Percentiles rank a stretch among this genome's conserved stretches.
These are phyloP conservation scores for Sugiyamaella chiloensis DNA, from an alignment of 805 yeast species.

Conservation along the genomic window DNA sequence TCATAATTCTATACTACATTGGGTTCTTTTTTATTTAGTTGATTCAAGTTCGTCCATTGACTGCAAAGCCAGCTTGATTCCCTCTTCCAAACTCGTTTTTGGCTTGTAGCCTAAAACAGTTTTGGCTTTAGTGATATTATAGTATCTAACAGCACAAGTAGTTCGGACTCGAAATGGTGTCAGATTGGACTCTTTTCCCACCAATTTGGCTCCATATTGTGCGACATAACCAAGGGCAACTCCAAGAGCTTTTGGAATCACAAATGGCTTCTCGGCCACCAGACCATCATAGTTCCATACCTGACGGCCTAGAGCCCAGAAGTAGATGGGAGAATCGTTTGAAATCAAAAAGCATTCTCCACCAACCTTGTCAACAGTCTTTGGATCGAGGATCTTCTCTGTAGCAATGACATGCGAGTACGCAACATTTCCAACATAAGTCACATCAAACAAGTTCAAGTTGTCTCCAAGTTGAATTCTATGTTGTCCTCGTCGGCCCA, in stretches of 20 bases:
- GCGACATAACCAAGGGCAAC: conserved; percentile 76
- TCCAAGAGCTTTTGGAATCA: conserved; percentile 71
- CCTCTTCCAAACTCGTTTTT: conserved; percentile 69
- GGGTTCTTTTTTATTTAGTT: conserved; percentile 13
- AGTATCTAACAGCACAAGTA: conserved; percentile 91
- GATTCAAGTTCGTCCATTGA: conserved; percentile 82
- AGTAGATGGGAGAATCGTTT: conserved; percentile 90
- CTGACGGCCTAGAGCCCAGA: conserved; percentile 94
- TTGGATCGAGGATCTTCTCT: conserved; percentile 55
- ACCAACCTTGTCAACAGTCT: conserved; percentile 46
- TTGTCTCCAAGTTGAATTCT: conserved; percentile 94
- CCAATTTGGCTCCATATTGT: conserved; percentile 63
- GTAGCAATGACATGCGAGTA: conserved; percentile 95
- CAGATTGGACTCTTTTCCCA: conserved; percentile 86
- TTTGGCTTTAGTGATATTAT: conserved; percentile 87
- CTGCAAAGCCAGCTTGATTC: conserved; percentile 72
- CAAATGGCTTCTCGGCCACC: conserved; percentile 65
- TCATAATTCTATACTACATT: too few species aligned
- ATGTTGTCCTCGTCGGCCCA: conserved; percentile 79
- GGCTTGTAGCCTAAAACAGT: conserved; percentile 75
- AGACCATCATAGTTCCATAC: conserved; percentile 97
- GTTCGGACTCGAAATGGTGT: conserved; percentile 93
- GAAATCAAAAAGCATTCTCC: conserved; percentile 91
- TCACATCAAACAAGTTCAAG: conserved; percentile 91
- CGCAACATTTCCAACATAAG: conserved; percentile 98